Evolutionary conservation across 495 filamentous ascomycete species (phyloP), one percentile per base, ranked within the genome.

Genomic region (Rhizodiscina lignyota): DNA sequence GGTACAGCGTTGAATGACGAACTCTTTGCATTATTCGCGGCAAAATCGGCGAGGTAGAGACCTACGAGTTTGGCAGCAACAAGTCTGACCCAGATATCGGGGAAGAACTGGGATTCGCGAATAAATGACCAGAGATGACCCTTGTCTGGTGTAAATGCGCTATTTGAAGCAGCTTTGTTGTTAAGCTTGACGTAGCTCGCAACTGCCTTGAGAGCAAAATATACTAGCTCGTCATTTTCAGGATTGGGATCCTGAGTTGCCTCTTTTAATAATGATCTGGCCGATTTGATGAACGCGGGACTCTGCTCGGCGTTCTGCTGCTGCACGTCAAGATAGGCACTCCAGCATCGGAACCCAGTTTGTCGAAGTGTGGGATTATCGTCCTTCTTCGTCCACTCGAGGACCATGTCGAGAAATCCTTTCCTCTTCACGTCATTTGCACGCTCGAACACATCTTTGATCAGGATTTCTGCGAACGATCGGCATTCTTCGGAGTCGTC

Each of bases 401-500:
- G 70, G 32, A 92, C 55, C 21, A 82, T 64, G 1, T 57, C 59
- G 31, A 83, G 45, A 43, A 91, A 84, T 21, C 66, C 70, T 40
- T 72, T 65, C 42, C 69, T 59, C 28, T 70, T 64, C 43, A 89
- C 83, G 35, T 63, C 63, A 50, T 93, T 77, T 2, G 84, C 79
- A 40, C 79, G 72, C 30, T 72, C 72, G 52, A 89, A 93, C 32
- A 80, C 62, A 49, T 78, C 72, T 45, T 82, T 83, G 28, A 94
- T 58, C 21, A 97, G 54, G 21, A 72, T 70, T 12, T 71, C 81
- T 6, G 83, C 83, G 62, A 89, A 80, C 43, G 83, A 69, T 18
- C 81, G 77, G 53, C 89, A 97, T 38, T 83, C 79, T 8, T 72
- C 62, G 22, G 81, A 79, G 21, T 93, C 81, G 42, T 97, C 89